Evolutionary conservation across 23 red algal genomes (phyloP), one percentile per base, ranked within the genome.

Genomic region (Agarophyton chilense): DNA sequence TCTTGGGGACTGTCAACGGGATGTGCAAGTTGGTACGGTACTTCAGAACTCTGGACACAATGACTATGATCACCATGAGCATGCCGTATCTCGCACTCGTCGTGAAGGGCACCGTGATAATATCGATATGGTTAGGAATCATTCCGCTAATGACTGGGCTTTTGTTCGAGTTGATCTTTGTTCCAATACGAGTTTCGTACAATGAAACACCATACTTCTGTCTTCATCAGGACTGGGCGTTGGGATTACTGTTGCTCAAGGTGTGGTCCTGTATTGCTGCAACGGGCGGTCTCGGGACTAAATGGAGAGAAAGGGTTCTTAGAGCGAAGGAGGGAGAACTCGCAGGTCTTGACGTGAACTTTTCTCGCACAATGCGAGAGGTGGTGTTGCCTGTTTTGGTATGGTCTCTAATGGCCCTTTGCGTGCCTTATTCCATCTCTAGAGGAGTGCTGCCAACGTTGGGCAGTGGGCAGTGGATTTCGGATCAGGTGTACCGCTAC

Each of bases 221-320:
- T 46, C 60, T 87, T 14, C 84, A 94, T 71, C 92, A 87, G 63
- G 92, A 94, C 77, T 94, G 92, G 92, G 92, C 92, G 56, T 16
- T 94, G 6, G 92, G 92, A 14, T 26, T 94, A 17, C 52, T 93
- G 52, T 52, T 93, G 50, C 57, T 93, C 10, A 93, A 93, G 51
- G 79, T 93, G 45, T 82, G 71, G 79, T 53, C 71, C 7, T 75
- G 90, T n/a, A 80, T 86, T 51, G 90, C 79, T 1, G 58, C 70
- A 13, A 76, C 67, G 17, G 81, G 79, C 29, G 90, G 81, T 18
- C 35, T 93, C 10, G 79, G 79, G 25, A 52, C 68, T 3, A 72
- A 61, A 44, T 93, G 90, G 90, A 82, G 90, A 34, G 78, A 82
- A 38, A 51, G 81, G 44, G 52, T 93, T 41, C 42, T 76, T 16